These are phyloP conservation scores for Wickerhamomyces chaumierensis DNA, from an alignment of 805 yeast species.

Conservation along the genomic window DNA sequence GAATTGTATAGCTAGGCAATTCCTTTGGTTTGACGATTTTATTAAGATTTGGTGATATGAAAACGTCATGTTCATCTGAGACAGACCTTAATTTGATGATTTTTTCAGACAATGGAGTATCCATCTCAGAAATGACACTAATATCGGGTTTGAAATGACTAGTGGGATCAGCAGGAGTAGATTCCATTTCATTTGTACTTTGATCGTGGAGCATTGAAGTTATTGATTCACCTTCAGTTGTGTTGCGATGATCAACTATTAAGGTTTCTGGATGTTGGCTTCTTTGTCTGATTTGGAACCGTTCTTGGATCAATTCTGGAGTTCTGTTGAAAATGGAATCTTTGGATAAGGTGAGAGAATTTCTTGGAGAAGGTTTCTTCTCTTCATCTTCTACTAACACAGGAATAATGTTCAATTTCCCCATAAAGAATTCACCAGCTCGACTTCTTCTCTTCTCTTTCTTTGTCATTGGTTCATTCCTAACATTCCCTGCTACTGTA, in stretches of 20 bases:
- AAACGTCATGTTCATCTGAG: neutral
- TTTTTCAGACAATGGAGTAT: neutral
- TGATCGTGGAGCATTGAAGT: too few relatives aligned
- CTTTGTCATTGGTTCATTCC: constrained; percentile 3
- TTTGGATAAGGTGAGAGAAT: neutral
- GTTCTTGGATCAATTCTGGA: neutral
- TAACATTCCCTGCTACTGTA: constrained; percentile 1
- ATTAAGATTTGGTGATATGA: neutral
- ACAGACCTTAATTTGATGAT: neutral
- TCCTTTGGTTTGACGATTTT: neutral
- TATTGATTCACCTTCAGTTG: too few relatives aligned
- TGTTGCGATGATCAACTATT: too few relatives aligned
- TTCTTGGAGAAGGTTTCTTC: neutral
- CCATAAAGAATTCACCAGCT: constrained; percentile 27
- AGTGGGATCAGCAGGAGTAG: too few relatives aligned
- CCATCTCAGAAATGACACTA: neutral
- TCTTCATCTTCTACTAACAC: constrained; percentile 22
- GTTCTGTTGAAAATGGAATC: neutral
- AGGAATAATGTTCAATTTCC: constrained; percentile 31
- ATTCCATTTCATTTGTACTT: too few relatives aligned
- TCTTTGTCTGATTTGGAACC: neutral
- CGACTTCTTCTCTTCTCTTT: constrained; percentile 17
- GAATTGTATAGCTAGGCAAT: neutral
- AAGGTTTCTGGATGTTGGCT: too few relatives aligned
- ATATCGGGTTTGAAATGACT: too few relatives aligned